Evolutionary conservation across 139 green algal genomes (phyloP).

Genomic region (Chlamydomonas sp.): DNA sequence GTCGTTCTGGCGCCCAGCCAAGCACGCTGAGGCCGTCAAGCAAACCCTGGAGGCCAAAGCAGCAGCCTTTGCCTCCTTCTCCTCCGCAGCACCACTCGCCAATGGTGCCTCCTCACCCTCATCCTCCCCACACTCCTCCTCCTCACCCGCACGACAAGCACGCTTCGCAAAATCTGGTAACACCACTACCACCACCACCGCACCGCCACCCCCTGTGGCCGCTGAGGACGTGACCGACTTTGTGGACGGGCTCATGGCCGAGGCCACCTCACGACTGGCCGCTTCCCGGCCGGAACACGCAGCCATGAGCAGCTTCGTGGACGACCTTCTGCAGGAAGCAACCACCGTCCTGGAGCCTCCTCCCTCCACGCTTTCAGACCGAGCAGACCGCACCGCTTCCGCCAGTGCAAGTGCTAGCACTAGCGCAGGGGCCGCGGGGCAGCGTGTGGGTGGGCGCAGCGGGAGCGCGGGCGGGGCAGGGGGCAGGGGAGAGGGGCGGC

Average conservation of each 20-base stretch:
- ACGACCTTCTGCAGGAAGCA: slow-evolving; percentile 1
- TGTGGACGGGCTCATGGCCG: slow-evolving; percentile 1
- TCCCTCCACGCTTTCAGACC: too few relatives aligned
- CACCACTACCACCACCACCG: too few relatives aligned
- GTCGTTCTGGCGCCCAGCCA: slow-evolving; percentile 25
- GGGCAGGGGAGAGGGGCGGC: slow-evolving; percentile 32
- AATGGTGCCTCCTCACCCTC: too few relatives aligned
- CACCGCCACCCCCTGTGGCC: not conserved
- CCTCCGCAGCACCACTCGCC: not conserved
- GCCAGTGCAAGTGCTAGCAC: too few relatives aligned
- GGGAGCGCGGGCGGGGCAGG: not conserved
- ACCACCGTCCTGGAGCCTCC: not conserved
- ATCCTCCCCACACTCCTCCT: too few relatives aligned
- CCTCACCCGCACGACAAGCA: too few relatives aligned
- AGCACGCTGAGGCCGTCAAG: not conserved
- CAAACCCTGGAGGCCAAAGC: not conserved
- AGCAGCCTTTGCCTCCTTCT: not conserved
- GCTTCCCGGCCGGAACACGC: not conserved
- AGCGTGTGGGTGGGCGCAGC: too few relatives aligned
- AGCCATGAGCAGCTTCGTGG: slow-evolving; percentile 16
- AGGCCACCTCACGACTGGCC: not conserved
- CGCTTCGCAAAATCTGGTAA: too few relatives aligned
- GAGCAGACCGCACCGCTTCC: not conserved
- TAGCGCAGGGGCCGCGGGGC: not conserved
- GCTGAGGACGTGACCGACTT: not conserved